These are phyloP conservation scores for Carex arenaria DNA, from an alignment of 202 grass and related monocot genomes.

Conservation along the genomic window DNA sequence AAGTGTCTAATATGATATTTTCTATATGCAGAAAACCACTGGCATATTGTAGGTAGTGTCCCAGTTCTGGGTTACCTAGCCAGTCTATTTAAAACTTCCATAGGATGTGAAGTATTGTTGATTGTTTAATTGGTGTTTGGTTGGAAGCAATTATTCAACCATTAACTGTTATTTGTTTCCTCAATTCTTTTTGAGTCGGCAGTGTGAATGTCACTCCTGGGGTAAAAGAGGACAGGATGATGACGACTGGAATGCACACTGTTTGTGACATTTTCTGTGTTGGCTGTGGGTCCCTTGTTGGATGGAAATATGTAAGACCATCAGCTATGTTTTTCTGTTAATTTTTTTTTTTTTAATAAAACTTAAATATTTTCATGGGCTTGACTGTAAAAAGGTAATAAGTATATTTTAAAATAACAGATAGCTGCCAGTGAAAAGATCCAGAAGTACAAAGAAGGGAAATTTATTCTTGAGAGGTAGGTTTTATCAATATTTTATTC, in stretches of 20 bases:
- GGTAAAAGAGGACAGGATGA: constrained; percentile 86
- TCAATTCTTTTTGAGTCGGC: constrained; percentile 29
- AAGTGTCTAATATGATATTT: not conserved
- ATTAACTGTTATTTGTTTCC: constrained; percentile 9
- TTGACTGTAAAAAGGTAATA: constrained; percentile 18
- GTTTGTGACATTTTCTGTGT: constrained; percentile 98
- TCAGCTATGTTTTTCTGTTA: constrained; percentile 5
- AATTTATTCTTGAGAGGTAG: constrained; percentile 93
- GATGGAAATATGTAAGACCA: constrained; percentile 98
- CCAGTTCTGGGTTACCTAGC: not conserved
- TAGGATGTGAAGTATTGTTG: not conserved
- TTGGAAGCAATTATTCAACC: not conserved
- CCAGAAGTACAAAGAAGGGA: constrained; percentile 99
- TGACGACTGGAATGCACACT: constrained; percentile 93
- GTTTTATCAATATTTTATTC: not conserved
- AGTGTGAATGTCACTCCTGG: constrained; percentile 89
- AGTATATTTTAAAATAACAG: constrained; percentile 32
- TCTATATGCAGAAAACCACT: not conserved
- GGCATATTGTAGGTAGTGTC: not conserved
- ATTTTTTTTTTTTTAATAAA: not conserved
- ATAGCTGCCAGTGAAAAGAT: constrained; percentile 57
- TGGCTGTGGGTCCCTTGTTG: constrained; percentile 94
- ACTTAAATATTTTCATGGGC: not conserved
- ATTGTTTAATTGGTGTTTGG: not conserved
- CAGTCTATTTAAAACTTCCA: not conserved